These are phyloP conservation scores for Starmerella roubikii DNA, from an alignment of 805 yeast genomes.

Conservation along the genomic window DNA sequence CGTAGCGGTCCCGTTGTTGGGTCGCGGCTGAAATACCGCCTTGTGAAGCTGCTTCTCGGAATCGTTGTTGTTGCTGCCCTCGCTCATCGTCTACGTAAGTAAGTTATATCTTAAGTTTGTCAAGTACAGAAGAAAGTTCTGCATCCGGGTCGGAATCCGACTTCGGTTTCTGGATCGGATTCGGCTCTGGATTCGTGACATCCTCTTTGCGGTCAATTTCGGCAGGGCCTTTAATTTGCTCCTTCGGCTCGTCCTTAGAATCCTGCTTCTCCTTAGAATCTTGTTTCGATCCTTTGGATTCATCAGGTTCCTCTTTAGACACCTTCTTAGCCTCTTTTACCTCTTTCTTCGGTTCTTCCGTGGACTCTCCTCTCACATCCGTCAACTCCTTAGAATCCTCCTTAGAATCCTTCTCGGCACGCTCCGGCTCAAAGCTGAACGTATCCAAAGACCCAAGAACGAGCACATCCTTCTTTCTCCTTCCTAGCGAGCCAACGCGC, in stretches of 20 bases:
- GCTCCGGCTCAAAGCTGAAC: neutral
- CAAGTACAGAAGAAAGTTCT: too few relatives aligned
- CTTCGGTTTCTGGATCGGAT: too few relatives aligned
- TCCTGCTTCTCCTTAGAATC: neutral
- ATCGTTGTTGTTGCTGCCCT: neutral
- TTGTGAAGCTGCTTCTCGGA: neutral
- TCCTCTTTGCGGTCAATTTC: too few relatives aligned
- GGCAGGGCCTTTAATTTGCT: too few relatives aligned
- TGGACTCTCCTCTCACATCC: neutral
- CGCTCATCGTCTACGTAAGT: neutral
- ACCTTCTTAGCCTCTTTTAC: neutral
- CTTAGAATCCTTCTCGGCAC: neutral
- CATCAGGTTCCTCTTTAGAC: neutral
- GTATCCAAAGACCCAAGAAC: conserved; percentile 51
- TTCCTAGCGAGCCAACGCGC: conserved; percentile 51
- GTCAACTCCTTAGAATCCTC: too few relatives aligned
- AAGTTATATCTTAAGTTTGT: neutral
- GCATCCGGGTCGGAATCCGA: too few relatives aligned
- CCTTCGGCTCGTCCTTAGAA: neutral
- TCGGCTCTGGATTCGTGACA: too few relatives aligned
- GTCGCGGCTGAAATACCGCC: too few relatives aligned
- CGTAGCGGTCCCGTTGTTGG: conserved; percentile 16
- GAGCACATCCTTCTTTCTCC: conserved; percentile 49
- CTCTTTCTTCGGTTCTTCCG: neutral
- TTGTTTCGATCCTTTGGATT: neutral